Conservation (phyloP, 495 filamentous ascomycete genomes). For the Oidiodendron maius region DNA sequence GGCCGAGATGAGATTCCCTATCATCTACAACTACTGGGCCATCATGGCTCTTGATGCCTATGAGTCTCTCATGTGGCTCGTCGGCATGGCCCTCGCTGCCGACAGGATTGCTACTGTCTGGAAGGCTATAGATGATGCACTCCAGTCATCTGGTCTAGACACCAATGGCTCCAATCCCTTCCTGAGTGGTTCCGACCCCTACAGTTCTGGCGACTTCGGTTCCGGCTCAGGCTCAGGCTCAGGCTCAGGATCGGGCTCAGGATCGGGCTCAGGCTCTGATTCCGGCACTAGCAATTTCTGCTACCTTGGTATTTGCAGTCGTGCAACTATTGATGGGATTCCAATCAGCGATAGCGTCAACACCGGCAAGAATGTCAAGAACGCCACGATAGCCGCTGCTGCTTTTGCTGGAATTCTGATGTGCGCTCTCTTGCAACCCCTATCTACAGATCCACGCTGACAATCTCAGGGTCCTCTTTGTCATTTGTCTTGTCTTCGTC, state of each 20-base stretch:
- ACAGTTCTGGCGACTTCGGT: no score
- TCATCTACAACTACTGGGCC: conserved; percentile 44
- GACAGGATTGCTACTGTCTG: conserved; percentile 31
- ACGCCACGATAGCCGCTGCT: conserved; percentile 24
- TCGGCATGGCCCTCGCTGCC: conserved; percentile 35
- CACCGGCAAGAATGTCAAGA: conserved; percentile 17
- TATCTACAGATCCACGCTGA: neutral
- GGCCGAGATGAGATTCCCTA: conserved; percentile 21
- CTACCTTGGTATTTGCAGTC: no score
- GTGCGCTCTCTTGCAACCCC: conserved; percentile 23
- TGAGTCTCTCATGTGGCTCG: conserved; percentile 39
- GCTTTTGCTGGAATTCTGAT: conserved; percentile 37
- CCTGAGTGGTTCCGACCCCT: no score
- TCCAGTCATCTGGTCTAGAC: no score
- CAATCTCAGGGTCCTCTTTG: conserved; percentile 25
- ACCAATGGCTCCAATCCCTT: no score
- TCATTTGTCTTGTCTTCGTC: neutral
- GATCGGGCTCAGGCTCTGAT: no score
- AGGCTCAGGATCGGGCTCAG: no score
- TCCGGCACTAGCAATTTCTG: no score
- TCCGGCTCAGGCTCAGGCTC: no score
- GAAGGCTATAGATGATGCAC: no score
- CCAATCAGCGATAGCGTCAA: neutral
- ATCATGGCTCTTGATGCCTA: conserved; percentile 39
- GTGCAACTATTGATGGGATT: no score